phyloP scores from a whole-genome alignment of 2,329 filamentous ascomycete species.

The Colletotrichum sp. region DNA sequence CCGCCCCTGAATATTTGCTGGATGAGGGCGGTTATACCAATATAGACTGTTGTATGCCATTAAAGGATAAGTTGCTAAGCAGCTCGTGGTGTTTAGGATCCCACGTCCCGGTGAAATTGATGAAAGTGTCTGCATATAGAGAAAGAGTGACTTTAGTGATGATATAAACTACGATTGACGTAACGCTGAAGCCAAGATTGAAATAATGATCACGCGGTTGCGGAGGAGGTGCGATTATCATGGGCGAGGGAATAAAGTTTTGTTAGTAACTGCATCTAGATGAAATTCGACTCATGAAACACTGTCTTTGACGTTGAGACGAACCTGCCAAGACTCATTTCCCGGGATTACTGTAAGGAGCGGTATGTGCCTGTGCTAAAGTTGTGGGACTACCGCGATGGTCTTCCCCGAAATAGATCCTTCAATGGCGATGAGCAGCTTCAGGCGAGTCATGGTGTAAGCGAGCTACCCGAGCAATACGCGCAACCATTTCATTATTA shows the following conservation, averaged over 20 bases:
- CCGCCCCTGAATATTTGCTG: background rate
- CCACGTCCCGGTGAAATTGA: background rate
- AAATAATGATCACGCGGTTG: background rate
- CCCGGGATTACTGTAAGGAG: background rate
- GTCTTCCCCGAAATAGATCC: background rate
- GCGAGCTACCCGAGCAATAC: background rate
- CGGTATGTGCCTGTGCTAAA: background rate
- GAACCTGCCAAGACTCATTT: background rate
- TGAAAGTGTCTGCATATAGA: background rate
- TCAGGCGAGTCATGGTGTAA: background rate
- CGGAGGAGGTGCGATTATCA: background rate
- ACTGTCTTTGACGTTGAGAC: background rate
- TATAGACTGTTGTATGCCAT: background rate
- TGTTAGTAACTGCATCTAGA: background rate
- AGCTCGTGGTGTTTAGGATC: background rate
- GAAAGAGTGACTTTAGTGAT: background rate
- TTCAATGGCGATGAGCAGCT: background rate
- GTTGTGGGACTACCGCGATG: background rate
- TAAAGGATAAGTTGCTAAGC: background rate
- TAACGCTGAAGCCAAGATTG: background rate
- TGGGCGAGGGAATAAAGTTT: background rate
- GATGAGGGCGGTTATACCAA: background rate
- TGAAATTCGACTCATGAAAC: background rate
- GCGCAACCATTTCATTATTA: accelerated
- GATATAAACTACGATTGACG: background rate